phyloP scores from a whole-genome alignment of 2,329 filamentous ascomycete genomes.

The Ploettnerulaceae sp. region DNA sequence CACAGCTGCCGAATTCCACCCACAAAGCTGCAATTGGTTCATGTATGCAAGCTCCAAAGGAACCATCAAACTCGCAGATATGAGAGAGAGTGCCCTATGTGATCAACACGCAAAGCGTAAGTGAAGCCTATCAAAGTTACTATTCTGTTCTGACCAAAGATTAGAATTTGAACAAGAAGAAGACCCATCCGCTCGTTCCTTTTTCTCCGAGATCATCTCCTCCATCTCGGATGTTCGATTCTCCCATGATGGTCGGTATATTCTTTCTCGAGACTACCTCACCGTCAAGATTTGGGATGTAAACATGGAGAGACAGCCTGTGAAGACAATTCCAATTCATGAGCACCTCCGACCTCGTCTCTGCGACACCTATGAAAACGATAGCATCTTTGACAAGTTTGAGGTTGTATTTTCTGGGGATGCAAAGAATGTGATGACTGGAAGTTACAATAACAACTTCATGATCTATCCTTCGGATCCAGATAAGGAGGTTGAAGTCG shows the following conservation, averaged over 20 bases:
- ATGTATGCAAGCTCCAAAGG: constrained; percentile 99
- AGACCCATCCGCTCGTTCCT: constrained; percentile 91
- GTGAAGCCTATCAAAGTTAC: constrained; percentile 7
- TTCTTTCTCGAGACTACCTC: constrained; percentile 93
- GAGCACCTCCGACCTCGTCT: constrained; percentile 90
- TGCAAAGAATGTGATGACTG: constrained; percentile 98
- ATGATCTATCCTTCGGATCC: constrained; percentile 99
- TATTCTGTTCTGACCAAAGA: constrained; percentile 14
- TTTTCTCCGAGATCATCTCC: constrained; percentile 99
- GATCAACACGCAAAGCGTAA: constrained; percentile 91
- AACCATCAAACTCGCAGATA: constrained; percentile 97
- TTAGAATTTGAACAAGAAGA: constrained; percentile 98
- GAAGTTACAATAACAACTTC: constrained; percentile 99
- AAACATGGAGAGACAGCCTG: constrained; percentile 94
- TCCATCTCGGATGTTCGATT: constrained; percentile 99
- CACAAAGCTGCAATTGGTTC: constrained; percentile 97
- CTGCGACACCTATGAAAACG: constrained; percentile 98
- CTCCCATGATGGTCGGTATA: constrained; percentile 93
- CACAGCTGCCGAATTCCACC: constrained; percentile 96
- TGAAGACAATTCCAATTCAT: constrained; percentile 98
- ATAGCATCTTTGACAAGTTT: constrained; percentile 99
- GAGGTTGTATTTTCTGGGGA: constrained; percentile 98
- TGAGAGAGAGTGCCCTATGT: constrained; percentile 94
- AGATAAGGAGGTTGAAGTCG: constrained; percentile 93
- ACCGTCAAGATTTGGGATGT: constrained; percentile 99